Conservation (phyloP, 2,329 filamentous ascomycete genomes). For the Purpureocillium takamizusanense region DNA sequence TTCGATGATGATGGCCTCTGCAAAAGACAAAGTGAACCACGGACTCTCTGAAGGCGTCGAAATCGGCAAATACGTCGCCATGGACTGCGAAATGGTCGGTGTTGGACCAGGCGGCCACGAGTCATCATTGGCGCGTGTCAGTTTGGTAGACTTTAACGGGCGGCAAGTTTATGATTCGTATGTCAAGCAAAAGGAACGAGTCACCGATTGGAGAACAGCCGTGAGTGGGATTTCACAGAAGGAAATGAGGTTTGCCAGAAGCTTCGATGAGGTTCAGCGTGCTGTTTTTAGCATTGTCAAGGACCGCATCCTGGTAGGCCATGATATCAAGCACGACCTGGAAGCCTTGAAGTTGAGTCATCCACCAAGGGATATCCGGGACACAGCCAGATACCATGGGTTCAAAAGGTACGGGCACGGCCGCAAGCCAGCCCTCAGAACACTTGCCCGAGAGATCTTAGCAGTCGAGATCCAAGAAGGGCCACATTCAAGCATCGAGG, state of each 20-base stretch:
- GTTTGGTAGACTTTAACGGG: conserved; percentile 88
- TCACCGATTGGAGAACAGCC: conserved; percentile 84
- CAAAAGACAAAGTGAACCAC: conserved; percentile 49
- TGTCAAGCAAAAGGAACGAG: conserved; percentile 65
- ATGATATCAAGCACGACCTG: conserved; percentile 74
- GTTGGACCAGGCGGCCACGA: conserved; percentile 61
- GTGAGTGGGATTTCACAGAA: conserved; percentile 74
- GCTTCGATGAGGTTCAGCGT: conserved; percentile 68
- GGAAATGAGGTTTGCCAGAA: conserved; percentile 60
- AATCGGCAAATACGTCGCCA: conserved; percentile 80
- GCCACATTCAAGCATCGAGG: conserved; percentile 60
- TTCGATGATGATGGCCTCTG: conserved; percentile 35
- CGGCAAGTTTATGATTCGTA: conserved; percentile 91
- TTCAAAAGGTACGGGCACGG: conserved; percentile 64
- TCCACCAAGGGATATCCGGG: conserved; percentile 67
- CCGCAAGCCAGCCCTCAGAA: conserved; percentile 57
- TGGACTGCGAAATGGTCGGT: conserved; percentile 99
- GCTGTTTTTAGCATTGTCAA: conserved; percentile 61
- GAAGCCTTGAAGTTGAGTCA: conserved; percentile 70
- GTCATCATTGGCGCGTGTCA: conserved; percentile 77
- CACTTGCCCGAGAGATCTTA: conserved; percentile 47
- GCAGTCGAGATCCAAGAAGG: conserved; percentile 55
- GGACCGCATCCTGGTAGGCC: conserved; percentile 69
- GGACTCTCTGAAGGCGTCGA: conserved; percentile 54
- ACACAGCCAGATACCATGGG: conserved; percentile 69